These are phyloP conservation scores for Rhodosporidiobolus odoratus DNA, from an alignment of 768 basidiomycete genomes.

Conservation along the genomic window DNA sequence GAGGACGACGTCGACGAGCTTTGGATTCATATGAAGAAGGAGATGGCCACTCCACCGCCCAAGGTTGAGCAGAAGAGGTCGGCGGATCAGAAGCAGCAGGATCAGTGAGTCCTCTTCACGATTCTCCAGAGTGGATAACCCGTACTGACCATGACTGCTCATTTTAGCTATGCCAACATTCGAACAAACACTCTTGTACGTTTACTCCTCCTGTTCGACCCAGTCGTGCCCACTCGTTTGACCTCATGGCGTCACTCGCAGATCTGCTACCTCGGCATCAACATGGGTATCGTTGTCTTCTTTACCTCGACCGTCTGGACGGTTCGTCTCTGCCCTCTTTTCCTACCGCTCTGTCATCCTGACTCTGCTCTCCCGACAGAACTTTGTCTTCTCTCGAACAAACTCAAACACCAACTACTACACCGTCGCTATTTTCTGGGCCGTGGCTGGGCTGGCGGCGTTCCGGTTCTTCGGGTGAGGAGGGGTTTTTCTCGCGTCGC, in stretches of 20 bases:
- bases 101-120: conserved; percentile 57
- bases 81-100: conserved; percentile 67
- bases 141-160: background rate
- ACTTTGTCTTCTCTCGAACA: conserved; percentile 10
- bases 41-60: conserved; percentile 64
- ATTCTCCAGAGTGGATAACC: background rate
- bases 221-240: too few relatives aligned
- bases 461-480: conserved; percentile 64
- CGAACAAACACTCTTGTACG: conserved; percentile 49
- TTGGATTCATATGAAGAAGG: conserved; percentile 69
- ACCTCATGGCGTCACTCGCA: too few relatives aligned
- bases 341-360: too few relatives aligned
- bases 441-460: conserved; percentile 68
- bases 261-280: conserved; percentile 74
- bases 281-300: conserved; percentile 60
- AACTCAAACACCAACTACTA: conserved; percentile 48
- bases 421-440: conserved; percentile 71
- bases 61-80: conserved; percentile 75
- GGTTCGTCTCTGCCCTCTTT: too few relatives aligned
- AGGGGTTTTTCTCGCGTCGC: background rate
- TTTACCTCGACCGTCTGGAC: conserved; percentile 41
- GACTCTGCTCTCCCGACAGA: too few relatives aligned
- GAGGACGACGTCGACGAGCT: conserved; percentile 82
- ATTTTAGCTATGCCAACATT: conserved; percentile 3
- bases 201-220: conserved; percentile 73